Conservation (phyloP, 2,329 filamentous ascomycete species). For the Colletotrichum siamense region DNA sequence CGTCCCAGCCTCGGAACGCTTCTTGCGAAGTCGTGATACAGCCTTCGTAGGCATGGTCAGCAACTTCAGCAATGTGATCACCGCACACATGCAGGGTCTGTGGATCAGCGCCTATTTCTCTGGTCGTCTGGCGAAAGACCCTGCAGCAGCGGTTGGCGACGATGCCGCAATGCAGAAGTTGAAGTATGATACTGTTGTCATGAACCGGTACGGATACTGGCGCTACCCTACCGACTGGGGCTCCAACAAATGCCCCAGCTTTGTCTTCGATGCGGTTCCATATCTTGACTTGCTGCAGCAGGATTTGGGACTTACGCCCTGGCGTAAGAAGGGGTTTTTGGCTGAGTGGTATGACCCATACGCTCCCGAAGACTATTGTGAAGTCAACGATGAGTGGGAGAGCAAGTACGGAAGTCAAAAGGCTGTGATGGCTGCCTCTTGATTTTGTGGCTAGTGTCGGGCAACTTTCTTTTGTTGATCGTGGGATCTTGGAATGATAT, state of each 20-base stretch:
- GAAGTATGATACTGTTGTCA: conserved; percentile 62
- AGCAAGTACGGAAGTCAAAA: not conserved
- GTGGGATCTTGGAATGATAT: not conserved
- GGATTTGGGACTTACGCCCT: conserved; percentile 67
- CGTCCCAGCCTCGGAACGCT: conserved; percentile 42
- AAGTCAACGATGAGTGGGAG: conserved; percentile 58
- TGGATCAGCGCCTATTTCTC: conserved; percentile 71
- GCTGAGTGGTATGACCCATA: conserved; percentile 62
- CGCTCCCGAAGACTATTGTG: conserved; percentile 61
- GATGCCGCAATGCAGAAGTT: conserved; percentile 39
- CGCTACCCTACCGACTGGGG: conserved; percentile 74
- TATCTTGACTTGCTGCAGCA: conserved; percentile 73
- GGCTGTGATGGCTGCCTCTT: not conserved
- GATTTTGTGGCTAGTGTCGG: not conserved
- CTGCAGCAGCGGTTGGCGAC: not conserved
- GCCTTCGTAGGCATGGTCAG: conserved; percentile 51
- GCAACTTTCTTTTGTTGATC: not conserved
- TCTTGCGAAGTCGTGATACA: conserved; percentile 44
- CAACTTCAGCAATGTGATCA: conserved; percentile 46
- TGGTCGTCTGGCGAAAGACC: conserved; percentile 24
- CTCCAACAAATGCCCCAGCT: conserved; percentile 62
- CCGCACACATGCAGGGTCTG: conserved; percentile 57
- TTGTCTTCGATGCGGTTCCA: conserved; percentile 77
- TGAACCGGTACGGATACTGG: conserved; percentile 73
- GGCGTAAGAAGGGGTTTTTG: conserved; percentile 58